A percentile compares a stretch with the other conserved stretches of the same genome.
Evolutionary conservation across 108 stramenopile species (phyloP).

Genomic region (Nitzschia putrida): DNA sequence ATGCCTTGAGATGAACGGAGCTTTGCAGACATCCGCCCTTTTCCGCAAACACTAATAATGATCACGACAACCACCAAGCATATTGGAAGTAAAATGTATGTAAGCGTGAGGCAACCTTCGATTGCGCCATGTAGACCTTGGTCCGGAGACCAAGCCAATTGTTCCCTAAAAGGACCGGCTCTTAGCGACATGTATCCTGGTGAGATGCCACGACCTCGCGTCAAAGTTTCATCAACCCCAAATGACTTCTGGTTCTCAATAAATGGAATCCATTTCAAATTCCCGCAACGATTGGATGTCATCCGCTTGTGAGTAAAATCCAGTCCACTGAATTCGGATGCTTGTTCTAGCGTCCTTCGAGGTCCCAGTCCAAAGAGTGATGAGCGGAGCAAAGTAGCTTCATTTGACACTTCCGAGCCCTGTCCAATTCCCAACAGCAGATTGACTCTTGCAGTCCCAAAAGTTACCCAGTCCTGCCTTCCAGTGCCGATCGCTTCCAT

Average conservation of each 20-base stretch:
- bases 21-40: too few relatives aligned
- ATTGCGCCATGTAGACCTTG: too few relatives aligned
- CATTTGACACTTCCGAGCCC: background rate
- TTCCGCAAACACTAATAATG: too few relatives aligned
- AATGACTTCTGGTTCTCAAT: conserved; percentile 29
- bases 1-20: too few relatives aligned
- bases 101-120: too few relatives aligned
- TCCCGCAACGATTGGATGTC: conserved; percentile 72
- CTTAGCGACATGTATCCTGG: too few relatives aligned
- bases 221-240: conserved; percentile 26
- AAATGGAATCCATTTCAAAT: conserved; percentile 82
- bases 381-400: conserved; percentile 37
- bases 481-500: conserved; percentile 15
- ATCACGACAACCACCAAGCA: too few relatives aligned
- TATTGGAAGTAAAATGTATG: too few relatives aligned
- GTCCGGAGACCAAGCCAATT: too few relatives aligned
- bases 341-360: conserved; percentile 68
- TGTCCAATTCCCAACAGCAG: conserved; percentile 63
- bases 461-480: background rate
- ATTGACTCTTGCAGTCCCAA: conserved; percentile 54
- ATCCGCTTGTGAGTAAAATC: conserved; percentile 51
- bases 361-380: conserved; percentile 72
- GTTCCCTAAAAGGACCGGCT: too few relatives aligned
- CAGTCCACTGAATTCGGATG: conserved; percentile 77
- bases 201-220: background rate